Evolutionary conservation across 257 asterid genomes (phyloP).

Genomic region (Paraleonurus japonicus): DNA sequence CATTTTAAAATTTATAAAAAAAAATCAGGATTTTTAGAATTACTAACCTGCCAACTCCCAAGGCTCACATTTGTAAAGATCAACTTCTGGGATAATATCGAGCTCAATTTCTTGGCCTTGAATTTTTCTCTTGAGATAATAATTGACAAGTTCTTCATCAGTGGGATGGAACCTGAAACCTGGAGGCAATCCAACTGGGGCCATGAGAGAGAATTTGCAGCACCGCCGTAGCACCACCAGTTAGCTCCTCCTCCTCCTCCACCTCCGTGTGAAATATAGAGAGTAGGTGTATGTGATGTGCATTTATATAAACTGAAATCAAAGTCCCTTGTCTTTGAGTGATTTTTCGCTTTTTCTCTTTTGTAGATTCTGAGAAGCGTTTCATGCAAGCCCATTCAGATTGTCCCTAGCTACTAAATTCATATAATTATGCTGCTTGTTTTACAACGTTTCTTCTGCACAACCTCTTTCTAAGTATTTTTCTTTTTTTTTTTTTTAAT

Average conservation of each 20-base stretch:
- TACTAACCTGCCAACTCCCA: conserved; percentile 87
- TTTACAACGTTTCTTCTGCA: conserved; percentile 22
- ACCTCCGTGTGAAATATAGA: too few relatives aligned
- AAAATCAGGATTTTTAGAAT: too few relatives aligned
- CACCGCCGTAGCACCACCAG: conserved; percentile 14
- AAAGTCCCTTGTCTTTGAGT: conserved; percentile 92
- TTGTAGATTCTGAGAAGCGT: conserved; percentile 88
- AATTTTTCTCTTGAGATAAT: conserved; percentile 83
- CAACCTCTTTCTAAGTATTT: conserved; percentile 17
- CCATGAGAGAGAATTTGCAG: conserved; percentile 38
- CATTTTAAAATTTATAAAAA: too few relatives aligned
- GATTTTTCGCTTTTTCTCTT: conserved; percentile 68
- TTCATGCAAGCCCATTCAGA: conserved; percentile 89
- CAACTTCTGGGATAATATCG: conserved; percentile 90
- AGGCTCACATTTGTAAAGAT: conserved; percentile 98
- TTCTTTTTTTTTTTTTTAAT: background rate
- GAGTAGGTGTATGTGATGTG: background rate
- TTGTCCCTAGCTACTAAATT: too few relatives aligned
- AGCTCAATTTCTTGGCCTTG: conserved; percentile 89
- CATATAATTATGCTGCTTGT: too few relatives aligned
- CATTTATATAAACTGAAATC: conserved; percentile 55
- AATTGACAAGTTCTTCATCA: conserved; percentile 90
- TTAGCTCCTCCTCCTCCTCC: background rate
- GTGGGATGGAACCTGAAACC: conserved; percentile 97
- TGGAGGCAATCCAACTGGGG: conserved; percentile 95